Conservation (phyloP, 306 rosid genomes). For the Boehmeria nivea region DNA sequence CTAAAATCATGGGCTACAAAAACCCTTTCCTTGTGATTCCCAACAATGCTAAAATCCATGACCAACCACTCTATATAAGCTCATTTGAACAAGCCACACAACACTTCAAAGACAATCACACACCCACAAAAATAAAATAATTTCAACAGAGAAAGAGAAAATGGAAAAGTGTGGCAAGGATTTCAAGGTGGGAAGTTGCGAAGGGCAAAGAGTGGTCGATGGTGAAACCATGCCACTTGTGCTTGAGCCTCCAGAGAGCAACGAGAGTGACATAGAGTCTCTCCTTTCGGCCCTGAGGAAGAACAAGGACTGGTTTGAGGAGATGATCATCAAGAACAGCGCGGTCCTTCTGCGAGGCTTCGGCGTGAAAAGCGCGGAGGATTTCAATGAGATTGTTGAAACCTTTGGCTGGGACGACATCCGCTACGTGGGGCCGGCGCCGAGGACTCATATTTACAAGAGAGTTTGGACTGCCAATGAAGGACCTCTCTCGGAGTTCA, state of each 20-base stretch:
- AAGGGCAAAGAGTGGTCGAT: slow-evolving; percentile 65
- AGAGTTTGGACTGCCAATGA: slow-evolving; percentile 88
- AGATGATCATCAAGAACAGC: slow-evolving; percentile 61
- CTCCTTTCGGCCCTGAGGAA: slow-evolving; percentile 36
- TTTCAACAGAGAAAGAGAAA: neutral
- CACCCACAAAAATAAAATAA: too few species aligned
- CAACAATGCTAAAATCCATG: neutral
- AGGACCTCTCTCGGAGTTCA: slow-evolving; percentile 84
- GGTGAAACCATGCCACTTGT: slow-evolving; percentile 76
- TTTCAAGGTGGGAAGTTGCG: slow-evolving; percentile 63
- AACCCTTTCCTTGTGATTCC: slow-evolving; percentile 1
- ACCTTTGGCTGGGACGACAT: slow-evolving; percentile 69
- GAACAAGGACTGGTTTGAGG: slow-evolving; percentile 65
- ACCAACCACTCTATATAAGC: neutral
- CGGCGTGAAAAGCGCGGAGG: slow-evolving; percentile 45
- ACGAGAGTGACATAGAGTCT: slow-evolving; percentile 35
- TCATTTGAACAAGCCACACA: neutral
- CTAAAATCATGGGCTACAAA: neutral
- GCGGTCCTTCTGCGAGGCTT: slow-evolving; percentile 71
- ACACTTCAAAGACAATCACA: neutral
- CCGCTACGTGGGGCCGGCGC: slow-evolving; percentile 78
- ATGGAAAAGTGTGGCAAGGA: slow-evolving; percentile 55
- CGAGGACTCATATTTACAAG: slow-evolving; percentile 66
- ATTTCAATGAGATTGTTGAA: slow-evolving; percentile 63
- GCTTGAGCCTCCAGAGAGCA: slow-evolving; percentile 40